These are phyloP conservation scores for Penicillium sclerotiorum DNA, from an alignment of 2,329 filamentous ascomycete species.

Conservation along the genomic window DNA sequence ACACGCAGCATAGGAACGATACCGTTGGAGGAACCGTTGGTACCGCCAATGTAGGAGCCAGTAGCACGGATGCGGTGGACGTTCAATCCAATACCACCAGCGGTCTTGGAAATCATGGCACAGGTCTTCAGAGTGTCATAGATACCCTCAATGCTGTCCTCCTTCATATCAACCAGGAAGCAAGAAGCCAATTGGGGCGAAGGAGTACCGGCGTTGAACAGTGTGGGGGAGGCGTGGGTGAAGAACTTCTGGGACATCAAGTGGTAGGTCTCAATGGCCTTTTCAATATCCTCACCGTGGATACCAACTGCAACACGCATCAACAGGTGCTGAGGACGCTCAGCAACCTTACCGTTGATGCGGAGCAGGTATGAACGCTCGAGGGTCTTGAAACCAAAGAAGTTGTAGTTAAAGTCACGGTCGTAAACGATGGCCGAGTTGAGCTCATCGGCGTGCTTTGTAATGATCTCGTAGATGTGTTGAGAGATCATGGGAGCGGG, in stretches of 20 bases:
- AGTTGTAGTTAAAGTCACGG: constrained; percentile 99
- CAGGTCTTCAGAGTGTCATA: constrained; percentile 99
- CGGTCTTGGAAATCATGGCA: constrained; percentile 99
- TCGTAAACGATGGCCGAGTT: constrained; percentile 99
- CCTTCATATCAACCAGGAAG: constrained; percentile 99
- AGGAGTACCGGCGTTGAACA: constrained; percentile 97
- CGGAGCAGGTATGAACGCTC: constrained; percentile 97
- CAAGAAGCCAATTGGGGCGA: constrained; percentile 94
- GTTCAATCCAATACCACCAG: constrained; percentile 95
- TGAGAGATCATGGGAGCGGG: constrained; percentile 93
- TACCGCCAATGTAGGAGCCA: constrained; percentile 96
- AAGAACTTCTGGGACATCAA: constrained; percentile 99
- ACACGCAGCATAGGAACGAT: constrained; percentile 97
- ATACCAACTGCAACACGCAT: constrained; percentile 99
- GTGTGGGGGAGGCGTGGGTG: constrained; percentile 94
- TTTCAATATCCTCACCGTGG: constrained; percentile 92
- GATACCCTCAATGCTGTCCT: constrained; percentile 98
- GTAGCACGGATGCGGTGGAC: constrained; percentile 96
- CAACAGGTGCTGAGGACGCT: constrained; percentile 98
- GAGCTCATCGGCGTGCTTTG: constrained; percentile 94
- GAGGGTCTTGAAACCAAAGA: constrained; percentile 99
- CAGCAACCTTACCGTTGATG: constrained; percentile 92
- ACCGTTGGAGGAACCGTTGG: constrained; percentile 97
- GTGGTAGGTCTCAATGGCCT: constrained; percentile 96
- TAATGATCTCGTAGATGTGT: constrained; percentile 86